Percentiles rank a stretch among this genome's conserved stretches.
Evolutionary conservation across 1,139 yeast species (phyloP).

Genomic region (Yamadazyma triangularis): DNA sequence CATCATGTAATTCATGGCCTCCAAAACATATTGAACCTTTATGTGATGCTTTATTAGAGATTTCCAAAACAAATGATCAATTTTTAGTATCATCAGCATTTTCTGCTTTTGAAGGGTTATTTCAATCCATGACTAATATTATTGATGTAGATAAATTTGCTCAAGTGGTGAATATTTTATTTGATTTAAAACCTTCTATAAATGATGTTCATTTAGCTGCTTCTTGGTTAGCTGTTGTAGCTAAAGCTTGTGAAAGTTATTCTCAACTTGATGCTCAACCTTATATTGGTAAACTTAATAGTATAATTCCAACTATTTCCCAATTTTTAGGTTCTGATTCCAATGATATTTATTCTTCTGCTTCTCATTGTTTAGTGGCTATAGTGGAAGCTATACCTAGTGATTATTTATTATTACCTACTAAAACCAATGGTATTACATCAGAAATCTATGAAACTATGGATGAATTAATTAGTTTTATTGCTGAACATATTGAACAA

Average conservation of each 20-base stretch:
- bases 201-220: slow-evolving; percentile 86
- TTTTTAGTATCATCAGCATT: slow-evolving; percentile 78
- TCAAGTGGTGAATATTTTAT: slow-evolving; percentile 63
- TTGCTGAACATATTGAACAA: slow-evolving; percentile 49
- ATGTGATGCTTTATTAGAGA: slow-evolving; percentile 70
- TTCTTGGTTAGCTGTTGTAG: slow-evolving; percentile 92
- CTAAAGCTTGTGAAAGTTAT: slow-evolving; percentile 76
- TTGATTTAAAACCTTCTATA: slow-evolving; percentile 74
- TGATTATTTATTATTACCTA: slow-evolving; percentile 49
- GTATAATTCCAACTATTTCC: slow-evolving; percentile 52
- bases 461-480: slow-evolving; percentile 45
- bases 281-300: slow-evolving; percentile 55
- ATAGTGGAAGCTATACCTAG: slow-evolving; percentile 63
- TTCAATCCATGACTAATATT: slow-evolving; percentile 66
- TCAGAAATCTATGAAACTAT: slow-evolving; percentile 48
- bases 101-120: slow-evolving; percentile 79
- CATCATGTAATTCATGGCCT: slow-evolving; percentile 83
- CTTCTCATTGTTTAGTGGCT: slow-evolving; percentile 84
- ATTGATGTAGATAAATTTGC: slow-evolving; percentile 60
- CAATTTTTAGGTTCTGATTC: slow-evolving; percentile 65
- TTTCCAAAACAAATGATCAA: slow-evolving; percentile 82
- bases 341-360: slow-evolving; percentile 65
- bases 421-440: slow-evolving; percentile 32
- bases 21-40: slow-evolving; percentile 59
- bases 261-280: slow-evolving; percentile 53